Evolutionary conservation across 1,284 basidiomycete genomes (phyloP), one percentile per base, ranked within the genome.

Genomic region (Cryptococcus neoformans): DNA sequence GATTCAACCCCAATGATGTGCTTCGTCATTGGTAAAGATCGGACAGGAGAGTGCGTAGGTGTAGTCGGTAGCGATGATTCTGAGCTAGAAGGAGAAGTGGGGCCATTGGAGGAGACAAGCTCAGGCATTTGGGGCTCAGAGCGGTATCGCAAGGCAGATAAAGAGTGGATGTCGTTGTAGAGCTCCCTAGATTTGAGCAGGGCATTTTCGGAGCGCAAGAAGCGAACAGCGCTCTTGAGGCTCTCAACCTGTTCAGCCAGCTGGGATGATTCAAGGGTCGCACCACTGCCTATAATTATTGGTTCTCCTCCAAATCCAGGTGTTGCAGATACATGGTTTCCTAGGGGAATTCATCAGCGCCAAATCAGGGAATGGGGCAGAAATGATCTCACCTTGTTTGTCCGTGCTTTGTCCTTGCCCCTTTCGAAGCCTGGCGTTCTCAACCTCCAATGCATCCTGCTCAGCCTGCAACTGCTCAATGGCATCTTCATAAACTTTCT

Each of bases 391-490:
- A 88, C 88, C 80, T 78, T 87, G 85, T 60, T 83, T 80, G 40
- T 90, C 87, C 51, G 83, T 81, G 17, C 80, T 83, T 55, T 53
- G 44, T 11, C 80, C 83, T 45, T 83, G 81, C 65, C 83, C 75
- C 12, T 83, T 81, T 78, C 90, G 90, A 62, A 98, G 80, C 70
- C 86, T 90, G 4, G 82, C 84, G 72, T 92, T 92, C 65, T 96
- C 92, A 71, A 90, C 86, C 74, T 94, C 91, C 57, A 96, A 79
- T 7, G 81, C 74, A 72, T 97, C 92, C 61, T 95, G 78, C 68
- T 99, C 95, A 4, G 85, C 83, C 71, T 96, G 93, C 21, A 98
- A 78, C 67, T 92, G 89, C 65, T 94, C 92, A 80, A 97, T 89
- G 1, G 92, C 91, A 63, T 95, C 92, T 71, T 92, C 89, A 65